Evolutionary conservation across 345 rosid species (phyloP).

Genomic region (Cardamine occulta): DNA sequence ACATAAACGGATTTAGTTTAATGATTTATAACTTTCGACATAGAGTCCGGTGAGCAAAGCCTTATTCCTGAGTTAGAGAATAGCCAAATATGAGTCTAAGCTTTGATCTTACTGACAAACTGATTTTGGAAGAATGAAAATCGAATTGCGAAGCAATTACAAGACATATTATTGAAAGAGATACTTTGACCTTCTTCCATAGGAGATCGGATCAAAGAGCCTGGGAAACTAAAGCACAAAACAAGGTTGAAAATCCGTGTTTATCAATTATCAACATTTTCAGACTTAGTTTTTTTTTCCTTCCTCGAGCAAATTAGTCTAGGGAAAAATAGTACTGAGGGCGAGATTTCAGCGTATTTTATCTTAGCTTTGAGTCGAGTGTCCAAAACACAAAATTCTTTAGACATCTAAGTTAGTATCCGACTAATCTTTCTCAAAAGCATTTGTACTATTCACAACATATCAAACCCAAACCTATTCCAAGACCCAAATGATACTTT

Average conservation of each 20-base stretch:
- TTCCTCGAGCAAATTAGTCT: not conserved
- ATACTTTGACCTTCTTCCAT: not conserved
- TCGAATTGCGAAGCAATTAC: not conserved
- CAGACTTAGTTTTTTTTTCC: not conserved
- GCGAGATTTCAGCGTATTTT: not conserved
- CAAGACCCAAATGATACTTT: too few relatives aligned
- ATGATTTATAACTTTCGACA: not conserved
- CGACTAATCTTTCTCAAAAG: not conserved
- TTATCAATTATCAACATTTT: too few relatives aligned
- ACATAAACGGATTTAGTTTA: not conserved
- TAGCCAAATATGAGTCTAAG: not conserved
- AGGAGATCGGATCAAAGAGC: not conserved
- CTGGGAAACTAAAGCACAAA: not conserved
- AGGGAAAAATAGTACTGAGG: not conserved
- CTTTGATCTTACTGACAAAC: not conserved
- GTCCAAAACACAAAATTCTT: not conserved
- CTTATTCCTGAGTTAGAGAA: not conserved
- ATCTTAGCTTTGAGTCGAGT: not conserved
- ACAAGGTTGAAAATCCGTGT: not conserved
- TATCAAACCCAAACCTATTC: not conserved
- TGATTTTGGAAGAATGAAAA: not conserved
- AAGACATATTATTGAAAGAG: not conserved
- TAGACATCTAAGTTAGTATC: not conserved
- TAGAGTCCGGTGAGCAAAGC: too few relatives aligned
- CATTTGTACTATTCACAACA: too few relatives aligned